Base-by-base conservation (phyloP, 176 grass and related monocot genomes). In the Aegilops bicornis region DNA sequence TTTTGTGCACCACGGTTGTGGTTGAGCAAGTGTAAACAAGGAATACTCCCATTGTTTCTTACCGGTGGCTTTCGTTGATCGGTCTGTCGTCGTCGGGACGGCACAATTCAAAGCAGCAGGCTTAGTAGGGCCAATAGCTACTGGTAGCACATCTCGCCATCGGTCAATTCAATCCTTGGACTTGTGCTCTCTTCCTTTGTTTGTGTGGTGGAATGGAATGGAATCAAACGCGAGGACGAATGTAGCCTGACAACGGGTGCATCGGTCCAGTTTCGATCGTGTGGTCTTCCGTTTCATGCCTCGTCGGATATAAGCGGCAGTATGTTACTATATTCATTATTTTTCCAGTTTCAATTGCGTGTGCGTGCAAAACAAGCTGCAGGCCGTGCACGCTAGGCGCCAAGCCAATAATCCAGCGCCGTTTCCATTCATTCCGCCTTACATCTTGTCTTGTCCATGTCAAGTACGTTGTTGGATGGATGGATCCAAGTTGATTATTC, bases 21-120 rank as follows among this genome's bases (percentile, higher is more conserved):
- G 42, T 72, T 73, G 75, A 73, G 36, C 65, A 87, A 76, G 16
- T 83, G 73, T 64, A 64, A 86, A 27, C 54, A 77, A 71, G 54
- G 37, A 63, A 78, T 69, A 78, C 32, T 22, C 1, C 2, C 30
- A 32, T 70, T 37, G 17, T 5, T 47, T 45, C n/a, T 73, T 25
- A 39, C 69, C 13, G 69, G 69, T 39, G 11, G 37, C 37, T 25
- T 43, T 11, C 14, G n/a, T 73, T 14, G 13, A 43, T 12, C 24
- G 12, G 37, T 43, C 22, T 14, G 37, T 73, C 37, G 69, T 72
- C 4, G 69, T 73, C 37, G 6, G 12, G 6, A 22, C 22, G 70
- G 37, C 70, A 73, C 70, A 73, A 7, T 74, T 4, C 40, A 74
- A 54, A 19, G 50, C 50, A 43, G 11, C 22, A 43, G 22, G 22